Evolutionary conservation across 331 rosid species (phyloP).

Genomic region (Acacia concinna): DNA sequence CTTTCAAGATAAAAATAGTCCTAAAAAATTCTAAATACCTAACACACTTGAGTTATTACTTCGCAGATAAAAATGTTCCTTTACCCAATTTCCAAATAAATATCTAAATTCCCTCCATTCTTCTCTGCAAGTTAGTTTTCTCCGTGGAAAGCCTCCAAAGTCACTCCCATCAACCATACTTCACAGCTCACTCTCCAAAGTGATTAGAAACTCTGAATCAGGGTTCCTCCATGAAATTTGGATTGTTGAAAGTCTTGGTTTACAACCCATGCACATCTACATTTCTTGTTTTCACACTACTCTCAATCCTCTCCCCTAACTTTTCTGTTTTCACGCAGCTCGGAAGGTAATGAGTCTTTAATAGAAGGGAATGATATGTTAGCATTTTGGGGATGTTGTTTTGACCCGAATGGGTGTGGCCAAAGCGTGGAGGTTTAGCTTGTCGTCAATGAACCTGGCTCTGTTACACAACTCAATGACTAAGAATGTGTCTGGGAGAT

Average conservation of each 20-base stretch:
- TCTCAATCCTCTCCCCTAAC: not conserved
- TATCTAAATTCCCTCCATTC: not conserved
- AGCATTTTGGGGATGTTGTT: slow-evolving; percentile 36
- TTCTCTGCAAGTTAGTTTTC: not conserved
- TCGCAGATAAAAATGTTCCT: too few species aligned
- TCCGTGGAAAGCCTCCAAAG: not conserved
- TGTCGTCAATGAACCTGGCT: slow-evolving; percentile 69
- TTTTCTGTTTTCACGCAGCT: not conserved
- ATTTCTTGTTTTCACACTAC: slow-evolving; percentile 3
- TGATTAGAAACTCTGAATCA: slow-evolving; percentile 25
- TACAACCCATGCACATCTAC: not conserved
- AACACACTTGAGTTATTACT: too few species aligned
- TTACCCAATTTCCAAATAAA: not conserved
- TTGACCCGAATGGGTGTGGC: slow-evolving; percentile 60
- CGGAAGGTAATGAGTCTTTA: slow-evolving; percentile 30
- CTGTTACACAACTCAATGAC: slow-evolving; percentile 45
- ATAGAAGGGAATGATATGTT: slow-evolving; percentile 28
- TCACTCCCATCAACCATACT: not conserved
- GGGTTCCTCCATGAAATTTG: slow-evolving; percentile 36
- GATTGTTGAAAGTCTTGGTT: not conserved
- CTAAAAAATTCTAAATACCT: too few species aligned
- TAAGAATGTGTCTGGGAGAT: slow-evolving; percentile 49
- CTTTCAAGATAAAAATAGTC: too few species aligned
- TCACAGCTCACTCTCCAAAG: not conserved
- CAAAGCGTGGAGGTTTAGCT: slow-evolving; percentile 57